These are phyloP conservation scores for Nigrograna mackinnonii DNA, from an alignment of 2,329 filamentous ascomycete genomes.

Conservation along the genomic window DNA sequence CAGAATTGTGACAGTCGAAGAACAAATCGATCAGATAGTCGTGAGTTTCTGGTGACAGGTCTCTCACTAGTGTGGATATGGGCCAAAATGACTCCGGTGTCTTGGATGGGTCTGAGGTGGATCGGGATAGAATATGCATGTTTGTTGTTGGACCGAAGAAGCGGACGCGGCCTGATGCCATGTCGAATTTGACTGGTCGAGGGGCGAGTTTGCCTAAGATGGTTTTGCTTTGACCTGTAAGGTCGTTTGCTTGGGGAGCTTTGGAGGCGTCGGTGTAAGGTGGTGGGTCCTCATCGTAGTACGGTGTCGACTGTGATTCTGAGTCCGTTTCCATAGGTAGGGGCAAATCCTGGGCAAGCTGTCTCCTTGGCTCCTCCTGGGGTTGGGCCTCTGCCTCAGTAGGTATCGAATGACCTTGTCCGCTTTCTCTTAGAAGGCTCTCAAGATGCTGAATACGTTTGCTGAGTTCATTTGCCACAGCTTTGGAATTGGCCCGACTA, in stretches of 20 bases:
- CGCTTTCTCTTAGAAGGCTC: constrained; percentile 9
- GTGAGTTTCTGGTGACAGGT: constrained; percentile 47
- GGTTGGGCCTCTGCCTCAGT: background rate
- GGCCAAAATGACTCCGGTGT: constrained; percentile 44
- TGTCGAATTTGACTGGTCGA: constrained; percentile 53
- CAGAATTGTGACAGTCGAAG: constrained; percentile 53
- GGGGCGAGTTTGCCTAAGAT: constrained; percentile 50
- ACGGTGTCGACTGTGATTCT: constrained; percentile 9
- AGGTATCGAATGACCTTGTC: constrained; percentile 6
- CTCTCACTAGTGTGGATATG: constrained; percentile 48
- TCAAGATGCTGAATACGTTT: constrained; percentile 13
- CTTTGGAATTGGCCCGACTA: constrained; percentile 14
- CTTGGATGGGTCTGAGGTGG: constrained; percentile 18
- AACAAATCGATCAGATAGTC: constrained; percentile 54
- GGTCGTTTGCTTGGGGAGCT: background rate
- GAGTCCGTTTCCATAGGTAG: constrained; percentile 10
- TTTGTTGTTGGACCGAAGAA: constrained; percentile 57
- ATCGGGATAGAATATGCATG: constrained; percentile 50
- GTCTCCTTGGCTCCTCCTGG: background rate
- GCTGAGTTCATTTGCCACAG: constrained; percentile 13
- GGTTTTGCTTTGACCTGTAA: constrained; percentile 34
- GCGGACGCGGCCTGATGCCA: constrained; percentile 49
- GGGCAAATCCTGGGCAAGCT: background rate
- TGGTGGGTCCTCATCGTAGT: constrained; percentile 9
- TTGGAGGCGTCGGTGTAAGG: constrained; percentile 10